Evolutionary conservation across 805 yeast species (phyloP).

Genomic region (Metschnikowia noctiluminum): DNA sequence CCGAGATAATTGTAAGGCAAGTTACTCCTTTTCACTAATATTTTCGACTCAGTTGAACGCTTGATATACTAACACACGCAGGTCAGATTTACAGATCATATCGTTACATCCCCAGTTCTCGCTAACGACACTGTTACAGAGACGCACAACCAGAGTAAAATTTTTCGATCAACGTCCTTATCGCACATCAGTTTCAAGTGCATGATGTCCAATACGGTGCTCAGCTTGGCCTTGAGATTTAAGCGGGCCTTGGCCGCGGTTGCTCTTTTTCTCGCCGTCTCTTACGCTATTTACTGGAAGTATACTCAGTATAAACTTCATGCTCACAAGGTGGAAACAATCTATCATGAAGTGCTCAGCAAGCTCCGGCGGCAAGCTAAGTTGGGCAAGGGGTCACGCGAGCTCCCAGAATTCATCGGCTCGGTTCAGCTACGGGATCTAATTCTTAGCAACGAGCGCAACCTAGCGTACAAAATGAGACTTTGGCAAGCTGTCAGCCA

Average conservation of each 20-base stretch:
- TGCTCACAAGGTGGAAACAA: constrained; percentile 40
- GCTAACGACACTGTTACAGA: constrained; percentile 38
- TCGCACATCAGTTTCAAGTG: constrained; percentile 57
- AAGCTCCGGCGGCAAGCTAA: constrained; percentile 49
- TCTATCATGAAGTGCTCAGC: constrained; percentile 46
- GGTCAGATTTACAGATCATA: constrained; percentile 21
- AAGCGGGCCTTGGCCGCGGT: constrained; percentile 19
- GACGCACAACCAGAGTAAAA: constrained; percentile 43
- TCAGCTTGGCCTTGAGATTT: constrained; percentile 32
- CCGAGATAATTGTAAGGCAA: constrained; percentile 77
- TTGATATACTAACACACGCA: constrained; percentile 26
- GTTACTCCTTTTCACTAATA: constrained; percentile 35
- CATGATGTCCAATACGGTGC: constrained; percentile 50
- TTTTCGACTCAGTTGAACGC: neutral
- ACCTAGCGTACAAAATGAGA: constrained; percentile 30
- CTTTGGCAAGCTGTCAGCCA: constrained; percentile 59
- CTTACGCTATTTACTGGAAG: constrained; percentile 27
- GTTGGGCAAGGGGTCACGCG: constrained; percentile 23
- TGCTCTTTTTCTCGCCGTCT: constrained; percentile 13
- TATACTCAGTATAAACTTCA: constrained; percentile 36
- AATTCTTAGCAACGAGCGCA: constrained; percentile 42
- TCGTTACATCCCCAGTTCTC: constrained; percentile 24
- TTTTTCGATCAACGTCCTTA: constrained; percentile 73
- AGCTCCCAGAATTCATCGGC: constrained; percentile 51
- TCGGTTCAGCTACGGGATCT: constrained; percentile 71